phyloP scores from a whole-genome alignment of 2,329 filamentous ascomycete genomes.

The Aspergillus transmontanensis region DNA sequence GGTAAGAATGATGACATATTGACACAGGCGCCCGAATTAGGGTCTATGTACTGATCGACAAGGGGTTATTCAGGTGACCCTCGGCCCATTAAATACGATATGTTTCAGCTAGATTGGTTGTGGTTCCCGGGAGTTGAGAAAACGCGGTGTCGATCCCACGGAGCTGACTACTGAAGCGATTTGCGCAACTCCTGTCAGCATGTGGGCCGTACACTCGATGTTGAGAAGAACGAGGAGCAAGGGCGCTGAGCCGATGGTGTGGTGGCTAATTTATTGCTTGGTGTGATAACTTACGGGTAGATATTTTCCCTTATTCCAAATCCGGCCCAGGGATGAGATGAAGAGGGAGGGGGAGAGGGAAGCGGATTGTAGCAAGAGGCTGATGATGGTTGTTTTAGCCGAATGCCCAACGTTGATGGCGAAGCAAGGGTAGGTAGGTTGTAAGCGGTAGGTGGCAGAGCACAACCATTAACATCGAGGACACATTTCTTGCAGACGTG shows the following conservation, averaged over 20 bases:
- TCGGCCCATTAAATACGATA: slow-evolving; percentile 19
- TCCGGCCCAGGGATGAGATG: slow-evolving; percentile 18
- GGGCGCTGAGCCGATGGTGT: not conserved
- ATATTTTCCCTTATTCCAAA: slow-evolving; percentile 2
- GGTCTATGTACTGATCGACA: slow-evolving; percentile 28
- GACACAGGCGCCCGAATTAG: slow-evolving; percentile 30
- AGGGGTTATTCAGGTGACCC: slow-evolving; percentile 19
- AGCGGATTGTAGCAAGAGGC: slow-evolving; percentile 20
- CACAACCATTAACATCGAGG: slow-evolving; percentile 24
- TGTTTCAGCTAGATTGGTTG: slow-evolving; percentile 19
- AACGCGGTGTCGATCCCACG: slow-evolving; percentile 19
- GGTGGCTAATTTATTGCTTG: not conserved
- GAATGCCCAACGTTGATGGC: slow-evolving; percentile 23
- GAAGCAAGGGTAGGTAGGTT: slow-evolving; percentile 28
- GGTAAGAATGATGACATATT: slow-evolving; percentile 63
- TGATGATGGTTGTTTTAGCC: slow-evolving; percentile 20
- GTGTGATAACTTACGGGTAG: slow-evolving; percentile 9
- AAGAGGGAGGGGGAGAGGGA: slow-evolving; percentile 15
- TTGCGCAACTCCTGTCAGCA: slow-evolving; percentile 26
- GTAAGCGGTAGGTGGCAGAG: slow-evolving; percentile 21
- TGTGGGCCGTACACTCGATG: slow-evolving; percentile 14
- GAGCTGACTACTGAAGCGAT: slow-evolving; percentile 19
- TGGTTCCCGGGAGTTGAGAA: slow-evolving; percentile 14
- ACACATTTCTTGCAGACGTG: slow-evolving; percentile 21
- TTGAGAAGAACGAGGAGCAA: not conserved